These are phyloP conservation scores for Pseudohalonectria lignicola DNA, from an alignment of 2,329 filamentous ascomycete species.

Conservation along the genomic window DNA sequence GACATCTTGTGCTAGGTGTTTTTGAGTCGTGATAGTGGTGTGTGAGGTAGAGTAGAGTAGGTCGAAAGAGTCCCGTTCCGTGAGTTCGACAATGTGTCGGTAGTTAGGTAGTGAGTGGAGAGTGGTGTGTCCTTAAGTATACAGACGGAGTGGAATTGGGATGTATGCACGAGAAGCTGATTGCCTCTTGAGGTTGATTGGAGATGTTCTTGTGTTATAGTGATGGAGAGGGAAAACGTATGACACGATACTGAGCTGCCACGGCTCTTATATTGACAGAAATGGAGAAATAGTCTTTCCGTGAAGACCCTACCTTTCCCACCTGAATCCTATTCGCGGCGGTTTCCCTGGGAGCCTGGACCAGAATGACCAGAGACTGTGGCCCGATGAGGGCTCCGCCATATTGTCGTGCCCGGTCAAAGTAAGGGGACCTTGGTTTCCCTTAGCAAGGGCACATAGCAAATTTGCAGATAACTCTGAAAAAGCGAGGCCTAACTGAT, in stretches of 20 bases:
- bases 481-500: no score
- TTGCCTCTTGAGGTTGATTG: conserved; percentile 1
- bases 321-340: no score
- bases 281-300: background rate
- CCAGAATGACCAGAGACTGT: no score
- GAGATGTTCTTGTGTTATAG: background rate
- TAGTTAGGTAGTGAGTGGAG: background rate
- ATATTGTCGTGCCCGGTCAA: no score
- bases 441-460: no score
- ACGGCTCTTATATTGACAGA: conserved; percentile 1
- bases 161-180: conserved; percentile 2
- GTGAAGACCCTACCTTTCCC: background rate
- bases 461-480: no score
- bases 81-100: no score
- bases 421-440: no score
- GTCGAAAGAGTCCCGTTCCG: no score
- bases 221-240: background rate
- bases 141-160: conserved; percentile 1
- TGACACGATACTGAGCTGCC: no score
- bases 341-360: no score
- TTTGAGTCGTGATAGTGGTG: background rate
- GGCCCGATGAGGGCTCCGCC: no score
- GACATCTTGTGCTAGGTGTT: conserved; percentile 16
- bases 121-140: background rate
- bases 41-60: background rate